A percentile compares a stretch with the other conserved stretches of the same genome.
Evolutionary conservation across 495 filamentous ascomycete species (phyloP).

Genomic region (Astrocystis sublimbata): DNA sequence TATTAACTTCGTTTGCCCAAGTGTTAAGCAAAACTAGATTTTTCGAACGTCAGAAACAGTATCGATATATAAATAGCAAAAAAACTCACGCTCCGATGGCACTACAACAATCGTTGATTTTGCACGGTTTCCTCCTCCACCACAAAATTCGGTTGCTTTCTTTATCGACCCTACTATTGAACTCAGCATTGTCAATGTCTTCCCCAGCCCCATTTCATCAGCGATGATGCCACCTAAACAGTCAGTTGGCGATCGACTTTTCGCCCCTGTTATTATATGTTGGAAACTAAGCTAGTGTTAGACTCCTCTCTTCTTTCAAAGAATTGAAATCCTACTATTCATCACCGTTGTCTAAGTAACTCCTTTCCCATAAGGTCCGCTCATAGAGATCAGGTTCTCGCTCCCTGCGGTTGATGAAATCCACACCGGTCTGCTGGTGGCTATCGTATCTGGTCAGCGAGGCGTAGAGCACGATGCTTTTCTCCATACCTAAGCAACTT

Average conservation of each 20-base stretch:
- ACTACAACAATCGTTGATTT: not conserved
- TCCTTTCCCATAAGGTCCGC: no score
- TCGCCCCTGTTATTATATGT: constrained; percentile 13
- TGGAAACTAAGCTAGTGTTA: not conserved
- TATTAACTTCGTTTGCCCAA: not conserved
- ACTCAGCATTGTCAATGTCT: constrained; percentile 36
- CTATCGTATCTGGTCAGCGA: no score
- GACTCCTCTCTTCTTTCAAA: no score
- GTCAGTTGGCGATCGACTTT: not conserved
- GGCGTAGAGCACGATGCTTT: no score
- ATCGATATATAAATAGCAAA: not conserved
- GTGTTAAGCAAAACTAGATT: not conserved
- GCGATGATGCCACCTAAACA: not conserved
- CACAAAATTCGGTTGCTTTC: constrained; percentile 22
- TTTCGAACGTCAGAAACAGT: not conserved
- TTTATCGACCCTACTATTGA: constrained; percentile 19
- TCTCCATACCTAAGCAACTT: no score
- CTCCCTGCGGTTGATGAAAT: no score
- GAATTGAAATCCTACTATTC: no score
- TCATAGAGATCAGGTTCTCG: no score
- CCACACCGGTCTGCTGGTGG: no score
- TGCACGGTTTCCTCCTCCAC: not conserved
- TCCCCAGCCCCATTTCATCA: constrained; percentile 29
- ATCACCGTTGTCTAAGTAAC: no score
- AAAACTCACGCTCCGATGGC: not conserved